Evolutionary conservation across 108 stramenopile genomes (phyloP), one percentile per base, ranked within the genome.

Genomic region (Skeletonema grethae): DNA sequence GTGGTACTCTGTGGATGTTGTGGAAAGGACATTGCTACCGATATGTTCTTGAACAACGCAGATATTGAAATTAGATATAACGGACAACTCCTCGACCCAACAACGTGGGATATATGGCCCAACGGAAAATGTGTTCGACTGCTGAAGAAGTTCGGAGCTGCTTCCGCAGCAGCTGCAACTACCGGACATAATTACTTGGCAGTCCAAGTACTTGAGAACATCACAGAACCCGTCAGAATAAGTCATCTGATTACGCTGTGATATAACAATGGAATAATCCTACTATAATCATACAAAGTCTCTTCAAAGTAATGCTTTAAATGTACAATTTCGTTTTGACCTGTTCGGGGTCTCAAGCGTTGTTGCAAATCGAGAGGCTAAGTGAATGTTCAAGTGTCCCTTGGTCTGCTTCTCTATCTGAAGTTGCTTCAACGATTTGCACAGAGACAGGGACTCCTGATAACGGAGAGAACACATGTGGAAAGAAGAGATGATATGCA

Each of bases 401-500:
- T 5, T 69, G 63, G 58, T 68, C 61, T 22, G 50, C 7, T 53
- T 53, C 50, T 53, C 50, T 53, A 9, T 53, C 50, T 41, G 63
- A 48, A 22, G 56, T 60, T 18, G 12, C 66, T 38, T 57, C 55
- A 9, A 38, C 15, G 35, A n/a, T 57, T 29, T 10, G 12, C 20
- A 86, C 43, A 2, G 82, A 83, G 35, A 75, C 61, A 24, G 90
- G 88, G 10, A 87, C 72, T 13, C 90, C 90, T 34, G 86, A 75
- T 59, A 65, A 25, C 11, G 59, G 50, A 15, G 85, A 80, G 64
- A 82, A 82, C 1, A 86, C 36, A 22, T 87, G 83, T 9, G 88
- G 88, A 63, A 67, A 79, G 61, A 85, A 91, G 15, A 80, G 28
- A 61, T 88, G 89, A 72, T 92, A 92, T 6, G 80, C 68, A 61